Evolutionary conservation across 1,284 basidiomycete genomes (phyloP).

Genomic region (Schizopora paradoxa): DNA sequence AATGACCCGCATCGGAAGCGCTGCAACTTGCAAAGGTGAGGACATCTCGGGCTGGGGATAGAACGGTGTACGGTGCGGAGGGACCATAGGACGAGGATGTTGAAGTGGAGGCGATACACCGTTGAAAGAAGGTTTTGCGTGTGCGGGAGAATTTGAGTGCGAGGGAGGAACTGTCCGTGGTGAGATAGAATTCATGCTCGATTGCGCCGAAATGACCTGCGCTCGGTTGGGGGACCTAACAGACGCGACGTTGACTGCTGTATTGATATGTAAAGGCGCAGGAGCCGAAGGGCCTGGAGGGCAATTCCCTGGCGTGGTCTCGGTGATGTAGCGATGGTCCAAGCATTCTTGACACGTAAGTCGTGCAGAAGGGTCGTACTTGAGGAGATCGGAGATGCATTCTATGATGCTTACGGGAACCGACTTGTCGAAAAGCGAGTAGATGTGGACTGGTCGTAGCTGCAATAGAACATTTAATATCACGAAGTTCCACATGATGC

Average conservation of each 20-base stretch:
- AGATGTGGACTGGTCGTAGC: slow-evolving; percentile 74
- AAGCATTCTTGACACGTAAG: slow-evolving; percentile 85
- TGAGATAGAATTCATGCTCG: slow-evolving; percentile 41
- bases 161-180: slow-evolving; percentile 56
- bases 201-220: slow-evolving; percentile 24
- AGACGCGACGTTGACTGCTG: slow-evolving; percentile 16
- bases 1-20: too few relatives aligned
- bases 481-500: slow-evolving; percentile 11
- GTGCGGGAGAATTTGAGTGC: slow-evolving; percentile 47
- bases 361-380: slow-evolving; percentile 85
- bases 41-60: slow-evolving; percentile 33
- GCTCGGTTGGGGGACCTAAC: slow-evolving; percentile 5
- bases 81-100: slow-evolving; percentile 43
- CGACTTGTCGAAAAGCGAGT: slow-evolving; percentile 71
- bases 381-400: slow-evolving; percentile 88
- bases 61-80: slow-evolving; percentile 52
- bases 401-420: slow-evolving; percentile 82
- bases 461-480: slow-evolving; percentile 29
- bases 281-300: slow-evolving; percentile 64
- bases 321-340: slow-evolving; percentile 82
- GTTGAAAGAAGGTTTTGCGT: slow-evolving; percentile 34
- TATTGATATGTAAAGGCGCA: slow-evolving; percentile 33
- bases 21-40: too few relatives aligned
- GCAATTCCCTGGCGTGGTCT: slow-evolving; percentile 61
- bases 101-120: slow-evolving; percentile 26